Conservation (phyloP, 331 rosid genomes). For the Arachis monticola region DNA sequence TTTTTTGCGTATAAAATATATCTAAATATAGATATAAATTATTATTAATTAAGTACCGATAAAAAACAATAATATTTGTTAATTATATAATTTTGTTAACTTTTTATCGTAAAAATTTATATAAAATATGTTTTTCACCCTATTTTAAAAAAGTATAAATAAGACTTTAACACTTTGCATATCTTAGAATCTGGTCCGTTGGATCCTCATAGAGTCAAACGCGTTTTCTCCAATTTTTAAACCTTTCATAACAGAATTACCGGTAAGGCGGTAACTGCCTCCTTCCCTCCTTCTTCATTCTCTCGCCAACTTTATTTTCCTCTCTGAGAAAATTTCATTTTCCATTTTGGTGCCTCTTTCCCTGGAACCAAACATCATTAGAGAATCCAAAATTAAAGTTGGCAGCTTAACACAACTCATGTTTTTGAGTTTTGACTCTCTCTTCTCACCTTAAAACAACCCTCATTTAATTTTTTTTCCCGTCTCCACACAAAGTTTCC, state of each 20-base stretch:
- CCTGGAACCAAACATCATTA: background rate
- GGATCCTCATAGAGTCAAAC: slow-evolving; percentile 14
- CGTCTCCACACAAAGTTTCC: slow-evolving; percentile 18
- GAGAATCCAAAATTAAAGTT: background rate
- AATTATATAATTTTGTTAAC: too few species aligned
- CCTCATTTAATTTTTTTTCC: background rate
- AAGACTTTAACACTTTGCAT: too few species aligned
- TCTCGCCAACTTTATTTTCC: background rate
- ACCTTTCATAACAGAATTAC: slow-evolving; percentile 60
- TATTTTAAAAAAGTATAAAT: too few species aligned
- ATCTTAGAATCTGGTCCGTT: slow-evolving; percentile 27
- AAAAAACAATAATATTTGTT: too few species aligned
- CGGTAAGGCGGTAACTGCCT: slow-evolving; percentile 45
- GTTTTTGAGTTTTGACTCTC: background rate
- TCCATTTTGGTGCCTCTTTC: background rate
- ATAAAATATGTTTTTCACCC: too few species aligned
- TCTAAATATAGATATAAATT: too few species aligned
- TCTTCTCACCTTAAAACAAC: background rate
- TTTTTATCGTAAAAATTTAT: too few species aligned
- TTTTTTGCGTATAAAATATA: too few species aligned
- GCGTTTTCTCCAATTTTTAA: slow-evolving; percentile 44
- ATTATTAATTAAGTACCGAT: too few species aligned
- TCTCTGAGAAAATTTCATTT: background rate
- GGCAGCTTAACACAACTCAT: background rate
- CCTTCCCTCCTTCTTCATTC: slow-evolving; percentile 12